Base-by-base conservation (phyloP, 805 yeast species). In the Citeromyces nyonsensis region DNA sequence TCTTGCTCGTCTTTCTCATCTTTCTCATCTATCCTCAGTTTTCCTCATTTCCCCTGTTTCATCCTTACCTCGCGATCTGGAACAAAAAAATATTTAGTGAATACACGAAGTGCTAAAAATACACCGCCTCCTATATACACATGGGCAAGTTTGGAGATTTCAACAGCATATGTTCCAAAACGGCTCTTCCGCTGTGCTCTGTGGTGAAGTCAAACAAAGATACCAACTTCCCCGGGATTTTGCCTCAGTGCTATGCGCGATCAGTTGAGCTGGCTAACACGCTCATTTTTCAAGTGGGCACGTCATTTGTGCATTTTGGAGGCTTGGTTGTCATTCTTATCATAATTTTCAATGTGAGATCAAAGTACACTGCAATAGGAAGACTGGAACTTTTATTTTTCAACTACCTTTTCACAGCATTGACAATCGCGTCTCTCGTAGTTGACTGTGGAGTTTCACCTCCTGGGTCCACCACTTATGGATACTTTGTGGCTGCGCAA, bases 401-500 rank as follows among this genome's bases (percentile, higher is more conserved):
- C 47, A 77, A 74, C 52, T 73, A 77, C 52, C 45, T 70, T 28
- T 63, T 66, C 38, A 57, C 77, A 24, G 59, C 69, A 1, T 62
- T 80, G 40, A 64, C 72, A 5, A 63, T 80, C 10, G 56, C 76
- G 38, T 66, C 86, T 3, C 59, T 88, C 31, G 66, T 88, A 14
- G 93, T 84, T 4, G 95, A 88, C 47, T 75, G 93, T 40, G 97
- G 97, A 12, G 95, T 88, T 1, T 66, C 81, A 9, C 95, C 97
- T 1, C 91, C 94, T 1, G 79, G 86, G 3, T 69, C 91, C 2
- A 46, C 48, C 2, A 61, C 83, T 4, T 88, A 73, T 47, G 79
- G 83, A 1, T 85, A 79, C 50, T 80, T 86, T 49, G 95, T 83
- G 4, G 73, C 91, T 10, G 61, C 76, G 5, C 96, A 88, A 50